These are phyloP conservation scores for Pseudopyricularia cyperi DNA, from an alignment of 2,329 filamentous ascomycete genomes.

Conservation along the genomic window DNA sequence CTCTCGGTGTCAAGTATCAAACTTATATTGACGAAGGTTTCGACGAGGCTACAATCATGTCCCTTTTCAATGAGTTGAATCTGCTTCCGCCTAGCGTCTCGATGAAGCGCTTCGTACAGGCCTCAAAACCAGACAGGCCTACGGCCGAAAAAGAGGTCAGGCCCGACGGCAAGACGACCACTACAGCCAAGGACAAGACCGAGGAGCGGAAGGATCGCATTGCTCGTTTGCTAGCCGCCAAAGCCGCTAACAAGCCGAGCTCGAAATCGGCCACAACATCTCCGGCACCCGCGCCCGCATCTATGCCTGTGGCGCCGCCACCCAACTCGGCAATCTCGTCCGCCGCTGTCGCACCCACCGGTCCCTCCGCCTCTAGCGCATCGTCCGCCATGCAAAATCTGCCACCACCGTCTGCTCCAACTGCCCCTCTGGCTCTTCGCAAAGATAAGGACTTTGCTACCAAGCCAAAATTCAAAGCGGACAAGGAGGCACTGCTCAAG, in stretches of 20 bases:
- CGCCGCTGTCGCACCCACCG: not conserved
- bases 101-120: not conserved
- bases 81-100: conserved; percentile 19
- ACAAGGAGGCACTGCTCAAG: conserved; percentile 62
- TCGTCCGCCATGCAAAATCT: conserved; percentile 6
- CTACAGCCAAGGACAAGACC: conserved; percentile 3
- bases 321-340: not conserved
- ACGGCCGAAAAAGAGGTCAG: not conserved
- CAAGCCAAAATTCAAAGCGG: conserved; percentile 38
- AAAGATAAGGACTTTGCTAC: conserved; percentile 4
- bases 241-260: conserved; percentile 37
- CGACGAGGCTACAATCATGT: conserved; percentile 45
- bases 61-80: conserved; percentile 56
- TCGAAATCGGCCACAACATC: conserved; percentile 2
- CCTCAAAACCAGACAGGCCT: not conserved
- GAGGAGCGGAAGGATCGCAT: conserved; percentile 66
- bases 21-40: conserved; percentile 64
- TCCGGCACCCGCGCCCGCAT: not conserved
- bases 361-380: not conserved
- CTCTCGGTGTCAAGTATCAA: conserved; percentile 58
- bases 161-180: not conserved
- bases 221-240: conserved; percentile 61
- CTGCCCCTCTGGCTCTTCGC: conserved; percentile 1
- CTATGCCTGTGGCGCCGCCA: not conserved
- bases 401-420: conserved; percentile 1